phyloP scores from a whole-genome alignment of 139 green algal species.

The Astrephomene gubernaculifera region DNA sequence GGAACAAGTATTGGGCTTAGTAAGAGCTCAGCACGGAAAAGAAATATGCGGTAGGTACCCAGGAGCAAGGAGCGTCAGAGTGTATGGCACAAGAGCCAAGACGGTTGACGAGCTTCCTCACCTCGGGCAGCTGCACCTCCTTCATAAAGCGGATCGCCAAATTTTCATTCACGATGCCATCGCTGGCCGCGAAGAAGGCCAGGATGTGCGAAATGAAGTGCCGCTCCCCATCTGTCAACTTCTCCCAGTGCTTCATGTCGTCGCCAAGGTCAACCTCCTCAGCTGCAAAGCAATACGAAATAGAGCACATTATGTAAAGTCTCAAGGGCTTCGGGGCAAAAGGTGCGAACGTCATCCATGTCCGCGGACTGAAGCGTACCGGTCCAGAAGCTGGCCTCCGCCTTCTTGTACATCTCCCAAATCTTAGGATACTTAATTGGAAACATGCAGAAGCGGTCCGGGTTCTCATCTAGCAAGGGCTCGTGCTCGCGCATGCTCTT shows the following conservation, averaged over 20 bases:
- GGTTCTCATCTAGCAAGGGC: slow-evolving; percentile 88
- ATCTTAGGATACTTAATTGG: slow-evolving; percentile 86
- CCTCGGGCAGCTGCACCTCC: slow-evolving; percentile 81
- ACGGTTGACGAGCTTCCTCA: too few species aligned
- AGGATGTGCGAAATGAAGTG: slow-evolving; percentile 98
- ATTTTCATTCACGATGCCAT: slow-evolving; percentile 99
- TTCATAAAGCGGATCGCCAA: slow-evolving; percentile 94
- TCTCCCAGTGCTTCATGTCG: slow-evolving; percentile 93
- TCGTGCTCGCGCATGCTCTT: slow-evolving; percentile 53
- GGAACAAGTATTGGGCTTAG: neutral
- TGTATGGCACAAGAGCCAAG: too few species aligned
- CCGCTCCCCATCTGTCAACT: slow-evolving; percentile 88
- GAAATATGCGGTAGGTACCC: neutral
- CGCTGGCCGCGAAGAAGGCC: slow-evolving; percentile 97
- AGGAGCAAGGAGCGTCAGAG: too few species aligned
- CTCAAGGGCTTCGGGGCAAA: neutral
- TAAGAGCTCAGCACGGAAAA: too few species aligned
- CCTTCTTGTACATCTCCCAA: slow-evolving; percentile 98
- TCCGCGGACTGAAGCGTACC: too few species aligned
- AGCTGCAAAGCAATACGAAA: slow-evolving; percentile 39
- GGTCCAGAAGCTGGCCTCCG: slow-evolving; percentile 96
- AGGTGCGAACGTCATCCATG: too few species aligned
- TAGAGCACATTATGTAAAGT: neutral
- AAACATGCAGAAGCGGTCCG: slow-evolving; percentile 96
- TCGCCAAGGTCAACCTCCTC: slow-evolving; percentile 89